A percentile compares a stretch with the other conserved stretches of the same genome.
These are phyloP conservation scores for Mycena venus DNA, from an alignment of 768 basidiomycete genomes.

Conservation along the genomic window DNA sequence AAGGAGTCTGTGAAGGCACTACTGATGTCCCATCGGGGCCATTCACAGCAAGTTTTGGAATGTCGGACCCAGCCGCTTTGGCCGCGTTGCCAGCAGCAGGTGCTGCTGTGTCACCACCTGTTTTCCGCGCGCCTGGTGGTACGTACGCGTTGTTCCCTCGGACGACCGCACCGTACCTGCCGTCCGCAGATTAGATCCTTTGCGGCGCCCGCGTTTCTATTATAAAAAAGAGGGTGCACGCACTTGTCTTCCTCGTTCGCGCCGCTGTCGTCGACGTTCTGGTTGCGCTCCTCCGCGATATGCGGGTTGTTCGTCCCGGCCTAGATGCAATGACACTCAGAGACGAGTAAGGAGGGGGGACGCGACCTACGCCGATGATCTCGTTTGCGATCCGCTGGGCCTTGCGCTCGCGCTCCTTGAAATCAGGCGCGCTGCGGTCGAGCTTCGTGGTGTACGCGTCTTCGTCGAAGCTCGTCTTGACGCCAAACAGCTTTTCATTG, in stretches of 20 bases:
- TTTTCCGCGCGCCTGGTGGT: conserved; percentile 89
- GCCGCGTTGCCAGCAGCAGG: conserved; percentile 47
- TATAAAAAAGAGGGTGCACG: conserved; percentile 39
- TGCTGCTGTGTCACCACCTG: conserved; percentile 44
- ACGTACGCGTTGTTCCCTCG: conserved; percentile 92
- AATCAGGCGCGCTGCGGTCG: conserved; percentile 87
- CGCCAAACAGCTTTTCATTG: conserved; percentile 94
- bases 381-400: conserved; percentile 93
- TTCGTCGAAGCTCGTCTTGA: conserved; percentile 93
- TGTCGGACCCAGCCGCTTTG: conserved; percentile 61
- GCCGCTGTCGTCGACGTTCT: conserved; percentile 76
- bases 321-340: conserved; percentile 51
- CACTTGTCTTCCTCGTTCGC: conserved; percentile 97
- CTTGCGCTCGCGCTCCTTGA: conserved; percentile 87
- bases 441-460: conserved; percentile 95
- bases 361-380: conserved; percentile 80
- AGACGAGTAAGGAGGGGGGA: not conserved
- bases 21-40: conserved; percentile 78
- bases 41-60: conserved; percentile 84
- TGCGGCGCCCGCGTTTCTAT: not conserved
- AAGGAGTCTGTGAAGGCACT: conserved; percentile 57
- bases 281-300: conserved; percentile 88
- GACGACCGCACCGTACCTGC: conserved; percentile 92
- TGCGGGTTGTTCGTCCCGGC: conserved; percentile 81
- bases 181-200: conserved; percentile 38